Conservation (phyloP, 805 yeast genomes). For the Cyberlindnera japonica region DNA sequence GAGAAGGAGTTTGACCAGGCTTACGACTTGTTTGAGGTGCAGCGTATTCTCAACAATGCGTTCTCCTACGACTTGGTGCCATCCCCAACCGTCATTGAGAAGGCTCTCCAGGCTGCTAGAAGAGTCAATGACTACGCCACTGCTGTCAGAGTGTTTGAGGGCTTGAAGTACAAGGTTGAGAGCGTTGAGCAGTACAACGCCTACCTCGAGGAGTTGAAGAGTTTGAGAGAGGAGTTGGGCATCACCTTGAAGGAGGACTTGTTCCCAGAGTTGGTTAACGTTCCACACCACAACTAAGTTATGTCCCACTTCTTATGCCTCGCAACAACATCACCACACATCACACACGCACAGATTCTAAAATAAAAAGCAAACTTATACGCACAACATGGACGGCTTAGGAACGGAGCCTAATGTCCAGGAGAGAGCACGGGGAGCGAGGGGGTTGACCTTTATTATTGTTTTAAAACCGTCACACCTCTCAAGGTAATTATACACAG, state of each 20-base stretch:
- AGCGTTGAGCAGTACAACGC: constrained; percentile 92
- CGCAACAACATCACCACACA: not conserved
- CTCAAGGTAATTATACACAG: constrained; percentile 1
- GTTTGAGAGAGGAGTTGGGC: constrained; percentile 87
- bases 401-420: not conserved
- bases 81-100: constrained; percentile 92
- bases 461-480: not conserved
- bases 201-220: constrained; percentile 91
- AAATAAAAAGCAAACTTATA: no score
- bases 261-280: constrained; percentile 40
- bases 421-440: not conserved
- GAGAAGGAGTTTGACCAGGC: constrained; percentile 96
- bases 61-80: constrained; percentile 98
- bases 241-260: constrained; percentile 90
- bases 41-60: constrained; percentile 95
- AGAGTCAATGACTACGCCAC: constrained; percentile 98
- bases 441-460: not conserved
- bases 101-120: constrained; percentile 96
- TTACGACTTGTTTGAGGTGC: constrained; percentile 81
- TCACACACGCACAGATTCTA: no score
- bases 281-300: constrained; percentile 23
- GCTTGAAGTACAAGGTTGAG: constrained; percentile 93
- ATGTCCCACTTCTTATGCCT: not conserved
- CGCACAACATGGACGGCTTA: constrained; percentile 2
- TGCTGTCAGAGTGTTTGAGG: constrained; percentile 98